Conservation (phyloP, 371 early-diverging fungal species). For the Funneliformis caledonium region DNA sequence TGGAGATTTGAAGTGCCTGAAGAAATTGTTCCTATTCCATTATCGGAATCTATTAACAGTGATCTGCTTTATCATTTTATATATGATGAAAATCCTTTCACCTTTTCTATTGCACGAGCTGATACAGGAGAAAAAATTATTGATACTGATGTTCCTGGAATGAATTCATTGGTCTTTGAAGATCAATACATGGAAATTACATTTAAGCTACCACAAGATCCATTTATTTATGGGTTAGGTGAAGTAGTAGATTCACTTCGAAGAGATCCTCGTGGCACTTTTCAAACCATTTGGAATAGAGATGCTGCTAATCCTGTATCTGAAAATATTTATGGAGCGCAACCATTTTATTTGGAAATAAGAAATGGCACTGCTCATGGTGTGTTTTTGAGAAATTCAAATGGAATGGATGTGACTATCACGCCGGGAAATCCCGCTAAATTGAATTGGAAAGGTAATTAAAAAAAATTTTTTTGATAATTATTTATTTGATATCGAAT, state of each 20-base stretch:
- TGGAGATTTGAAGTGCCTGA: constrained; percentile 12
- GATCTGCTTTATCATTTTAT: not conserved
- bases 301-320: constrained; percentile 10
- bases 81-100: constrained; percentile 6
- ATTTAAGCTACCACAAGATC: constrained; percentile 22
- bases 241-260: constrained; percentile 4
- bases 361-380: constrained; percentile 66
- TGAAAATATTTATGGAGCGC: constrained; percentile 61
- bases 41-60: not conserved
- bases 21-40: constrained; percentile 9
- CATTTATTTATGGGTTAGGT: constrained; percentile 21
- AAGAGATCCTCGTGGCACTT: constrained; percentile 23
- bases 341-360: constrained; percentile 74
- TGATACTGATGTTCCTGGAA: constrained; percentile 1
- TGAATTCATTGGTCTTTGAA: constrained; percentile 16
- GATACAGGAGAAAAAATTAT: not conserved
- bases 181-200: constrained; percentile 25
- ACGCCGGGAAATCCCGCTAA: constrained; percentile 55
- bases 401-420: constrained; percentile 80
- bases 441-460: constrained; percentile 26
- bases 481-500: not conserved
- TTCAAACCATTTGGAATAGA: constrained; percentile 27
- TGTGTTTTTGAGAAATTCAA: constrained; percentile 63
- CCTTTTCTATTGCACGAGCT: constrained; percentile 4
- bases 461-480: not conserved